These are phyloP conservation scores for Butyriboletus loyo DNA, from an alignment of 768 basidiomycete species.

Conservation along the genomic window DNA sequence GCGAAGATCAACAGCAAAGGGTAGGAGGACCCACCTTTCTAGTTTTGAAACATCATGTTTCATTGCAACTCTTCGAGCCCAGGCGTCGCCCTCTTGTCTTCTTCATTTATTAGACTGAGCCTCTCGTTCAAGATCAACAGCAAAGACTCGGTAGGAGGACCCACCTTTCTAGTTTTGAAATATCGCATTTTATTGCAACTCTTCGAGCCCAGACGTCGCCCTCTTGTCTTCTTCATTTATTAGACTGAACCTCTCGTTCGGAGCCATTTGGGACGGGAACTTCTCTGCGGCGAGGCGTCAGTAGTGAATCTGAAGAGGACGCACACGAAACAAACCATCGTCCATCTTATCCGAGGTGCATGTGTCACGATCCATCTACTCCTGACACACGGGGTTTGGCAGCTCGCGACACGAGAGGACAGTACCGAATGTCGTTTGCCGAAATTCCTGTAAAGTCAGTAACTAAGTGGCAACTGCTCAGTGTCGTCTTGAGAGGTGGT, in stretches of 20 bases:
- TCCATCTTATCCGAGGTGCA: neutral
- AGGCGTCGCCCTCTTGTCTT: neutral
- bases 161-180: no score
- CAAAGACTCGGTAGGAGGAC: no score
- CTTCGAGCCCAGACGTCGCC: neutral
- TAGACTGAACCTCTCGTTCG: conserved; percentile 3
- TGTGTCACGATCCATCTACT: conserved; percentile 1
- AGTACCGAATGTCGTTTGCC: neutral
- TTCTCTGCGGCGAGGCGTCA: conserved; percentile 1
- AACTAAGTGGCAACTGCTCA: neutral
- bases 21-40: neutral
- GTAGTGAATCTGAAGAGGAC: no score
- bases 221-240: neutral
- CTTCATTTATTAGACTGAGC: neutral
- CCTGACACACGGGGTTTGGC: neutral
- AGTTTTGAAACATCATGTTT: no score
- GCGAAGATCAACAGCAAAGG: no score
- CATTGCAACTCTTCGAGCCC: neutral
- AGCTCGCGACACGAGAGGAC: conserved; percentile 9
- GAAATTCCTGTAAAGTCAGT: neutral
- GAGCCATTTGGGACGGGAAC: conserved; percentile 6
- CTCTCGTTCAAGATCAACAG: no score
- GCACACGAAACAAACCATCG: neutral
- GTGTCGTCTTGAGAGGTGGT: neutral
- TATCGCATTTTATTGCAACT: no score